Conservation (phyloP, 306 rosid genomes). For the Ceratonia siliqua region DNA sequence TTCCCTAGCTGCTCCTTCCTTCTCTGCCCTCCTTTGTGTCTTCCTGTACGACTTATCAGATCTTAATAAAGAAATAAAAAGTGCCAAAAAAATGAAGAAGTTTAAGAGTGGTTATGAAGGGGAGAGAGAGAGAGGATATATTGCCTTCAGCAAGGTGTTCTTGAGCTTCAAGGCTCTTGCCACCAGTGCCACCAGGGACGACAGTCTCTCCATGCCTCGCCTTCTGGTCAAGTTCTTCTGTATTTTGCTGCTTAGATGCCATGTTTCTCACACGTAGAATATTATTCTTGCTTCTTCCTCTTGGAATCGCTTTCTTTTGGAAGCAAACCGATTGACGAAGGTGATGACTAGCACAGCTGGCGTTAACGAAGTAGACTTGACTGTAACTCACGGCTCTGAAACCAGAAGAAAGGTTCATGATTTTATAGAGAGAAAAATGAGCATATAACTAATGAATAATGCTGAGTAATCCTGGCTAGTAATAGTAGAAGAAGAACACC, state of each 20-base stretch:
- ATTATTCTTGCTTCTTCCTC: not conserved
- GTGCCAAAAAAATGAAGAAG: not conserved
- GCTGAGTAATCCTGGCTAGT: not conserved
- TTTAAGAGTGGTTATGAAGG: not conserved
- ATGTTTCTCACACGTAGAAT: slow-evolving; percentile 26
- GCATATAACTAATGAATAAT: slow-evolving; percentile 22
- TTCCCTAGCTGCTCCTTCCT: slow-evolving; percentile 70
- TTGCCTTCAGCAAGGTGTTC: slow-evolving; percentile 87
- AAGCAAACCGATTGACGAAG: not conserved
- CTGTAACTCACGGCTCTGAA: not conserved
- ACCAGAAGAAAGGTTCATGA: not conserved
- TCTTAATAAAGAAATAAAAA: too few relatives aligned
- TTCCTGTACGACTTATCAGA: slow-evolving; percentile 30
- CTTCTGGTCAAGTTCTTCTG: slow-evolving; percentile 55
- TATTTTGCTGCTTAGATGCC: slow-evolving; percentile 51
- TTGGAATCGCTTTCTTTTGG: not conserved
- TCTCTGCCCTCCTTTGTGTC: slow-evolving; percentile 67
- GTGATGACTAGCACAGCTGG: not conserved
- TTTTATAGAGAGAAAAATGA: slow-evolving; percentile 23
- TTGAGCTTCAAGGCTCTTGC: slow-evolving; percentile 79
- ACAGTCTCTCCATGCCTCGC: slow-evolving; percentile 78
- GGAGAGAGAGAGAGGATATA: not conserved
- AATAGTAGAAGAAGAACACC: not conserved
- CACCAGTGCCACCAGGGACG: slow-evolving; percentile 83
- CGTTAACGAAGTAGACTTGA: not conserved